Base-by-base conservation (phyloP, 2,329 filamentous ascomycete genomes). In the Lithohypha guttulata region DNA sequence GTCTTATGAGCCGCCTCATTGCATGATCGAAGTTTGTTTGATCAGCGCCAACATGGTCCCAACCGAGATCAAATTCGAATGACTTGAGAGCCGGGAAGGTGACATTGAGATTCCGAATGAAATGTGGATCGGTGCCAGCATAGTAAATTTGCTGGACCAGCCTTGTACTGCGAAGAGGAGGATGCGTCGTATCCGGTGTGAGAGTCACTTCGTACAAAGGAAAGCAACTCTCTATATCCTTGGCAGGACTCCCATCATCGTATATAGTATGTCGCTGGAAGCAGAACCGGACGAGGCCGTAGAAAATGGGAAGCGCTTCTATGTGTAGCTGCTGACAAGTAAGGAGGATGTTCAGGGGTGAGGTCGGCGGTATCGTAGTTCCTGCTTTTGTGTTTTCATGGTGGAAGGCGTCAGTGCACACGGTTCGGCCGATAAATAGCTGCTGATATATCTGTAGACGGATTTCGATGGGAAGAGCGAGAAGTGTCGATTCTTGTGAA, bases 381-480 rank as follows among this genome's bases (percentile, higher is more conserved):
- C 31, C 26, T n/a, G 15, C 26, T 4, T 14, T 2, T 29, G 8
- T 17, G 14, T 19, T 13, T 15, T 14, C 26, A 14, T 39, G 31
- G 23, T 39, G 35, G 18, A n/a, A 39, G 18, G 35, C 35, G 26
- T 39, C 31, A 10, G 35, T 27, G 7, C 9, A 59, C 7, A 63
- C 48, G 27, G 53, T 53, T 21, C 54, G 45, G 14, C 54, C 45
- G 39, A 54, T 53, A 39, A 63, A 61, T 43, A 58, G 56, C 39
- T 59, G 55, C 5, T 44, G 39, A 47, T 60, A 63, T 26, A 62
- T 59, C 31, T 59, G 55, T n/a, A 56, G 50, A 6, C 59, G 58
- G 42, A 62, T 54, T 42, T 63, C 60, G 0, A 55, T 42, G 2
- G 60, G 60, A 0, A 62, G 52, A 14, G 47, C 47, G 8, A 45